These are phyloP conservation scores for Cucurbita ficifolia DNA, from an alignment of 306 rosid species.

Conservation along the genomic window DNA sequence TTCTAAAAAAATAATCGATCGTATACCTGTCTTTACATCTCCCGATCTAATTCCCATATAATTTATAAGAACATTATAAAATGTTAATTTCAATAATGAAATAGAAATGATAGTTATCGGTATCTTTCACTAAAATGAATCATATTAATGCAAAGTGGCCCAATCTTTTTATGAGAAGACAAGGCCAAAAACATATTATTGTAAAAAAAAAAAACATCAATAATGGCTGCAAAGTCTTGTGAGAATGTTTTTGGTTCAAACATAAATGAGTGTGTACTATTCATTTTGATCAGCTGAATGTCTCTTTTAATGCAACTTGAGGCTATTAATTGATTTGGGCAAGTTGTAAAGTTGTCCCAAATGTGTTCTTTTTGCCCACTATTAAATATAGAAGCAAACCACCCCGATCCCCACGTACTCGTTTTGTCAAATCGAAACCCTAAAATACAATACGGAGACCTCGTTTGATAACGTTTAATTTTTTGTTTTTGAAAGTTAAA, in stretches of 20 bases:
- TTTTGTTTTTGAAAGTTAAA: no score
- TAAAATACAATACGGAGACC: background rate
- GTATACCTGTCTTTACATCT: no score
- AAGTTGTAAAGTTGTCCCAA: slow-evolving; percentile 5
- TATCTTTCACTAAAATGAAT: background rate
- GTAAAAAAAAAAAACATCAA: background rate
- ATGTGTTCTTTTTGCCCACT: background rate
- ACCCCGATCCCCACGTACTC: background rate
- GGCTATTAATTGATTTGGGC: background rate
- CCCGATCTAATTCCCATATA: no score
- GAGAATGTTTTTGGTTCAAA: background rate
- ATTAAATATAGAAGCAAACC: background rate
- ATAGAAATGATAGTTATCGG: background rate
- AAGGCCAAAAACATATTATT: background rate
- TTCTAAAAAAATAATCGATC: no score
- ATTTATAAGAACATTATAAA: no score
- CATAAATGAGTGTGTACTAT: background rate
- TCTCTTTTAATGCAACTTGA: slow-evolving; percentile 8
- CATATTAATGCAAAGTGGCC: background rate
- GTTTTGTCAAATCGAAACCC: background rate
- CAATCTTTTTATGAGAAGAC: background rate
- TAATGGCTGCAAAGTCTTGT: background rate
- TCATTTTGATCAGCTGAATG: background rate
- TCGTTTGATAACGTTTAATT: background rate
- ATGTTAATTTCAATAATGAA: background rate